These are phyloP conservation scores for Inosperma sp. DNA, from an alignment of 768 basidiomycete genomes.

Conservation along the genomic window DNA sequence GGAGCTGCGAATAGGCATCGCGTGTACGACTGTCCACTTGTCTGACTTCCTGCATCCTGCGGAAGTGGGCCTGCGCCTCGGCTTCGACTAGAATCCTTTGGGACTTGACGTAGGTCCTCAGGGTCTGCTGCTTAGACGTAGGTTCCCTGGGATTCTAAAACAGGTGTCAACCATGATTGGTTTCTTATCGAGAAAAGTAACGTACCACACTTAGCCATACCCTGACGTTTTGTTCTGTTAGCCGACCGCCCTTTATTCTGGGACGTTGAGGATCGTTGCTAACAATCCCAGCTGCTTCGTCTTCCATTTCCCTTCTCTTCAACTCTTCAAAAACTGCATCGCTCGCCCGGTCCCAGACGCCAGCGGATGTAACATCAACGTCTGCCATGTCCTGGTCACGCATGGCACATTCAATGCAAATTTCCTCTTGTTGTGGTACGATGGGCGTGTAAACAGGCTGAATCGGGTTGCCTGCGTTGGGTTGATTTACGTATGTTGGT, in stretches of 20 bases:
- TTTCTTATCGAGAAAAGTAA: conserved; percentile 15
- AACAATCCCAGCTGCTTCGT: conserved; percentile 48
- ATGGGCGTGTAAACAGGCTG: conserved; percentile 58
- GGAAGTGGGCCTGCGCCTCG: conserved; percentile 73
- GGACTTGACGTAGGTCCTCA: conserved; percentile 76
- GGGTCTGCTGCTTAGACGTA: conserved; percentile 73
- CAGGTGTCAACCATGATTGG: conserved; percentile 5
- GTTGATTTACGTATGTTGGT: conserved; percentile 69
- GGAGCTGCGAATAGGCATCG: conserved; percentile 73
- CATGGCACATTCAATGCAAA: conserved; percentile 98
- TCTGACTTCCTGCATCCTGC: conserved; percentile 73
- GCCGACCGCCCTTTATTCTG: conserved; percentile 56
- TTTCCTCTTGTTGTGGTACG: conserved; percentile 65
- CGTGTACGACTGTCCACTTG: conserved; percentile 73
- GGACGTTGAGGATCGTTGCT: conserved; percentile 56
- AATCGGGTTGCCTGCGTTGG: conserved; percentile 47
- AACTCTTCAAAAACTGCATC: conserved; percentile 80
- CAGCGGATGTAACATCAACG: conserved; percentile 80
- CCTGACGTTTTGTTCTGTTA: conserved; percentile 76
- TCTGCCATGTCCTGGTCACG: conserved; percentile 98
- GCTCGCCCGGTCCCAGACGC: conserved; percentile 89
- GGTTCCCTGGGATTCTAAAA: conserved; percentile 87
- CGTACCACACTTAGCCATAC: conserved; percentile 76
- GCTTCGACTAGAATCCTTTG: conserved; percentile 80
- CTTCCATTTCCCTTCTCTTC: conserved; percentile 64